Percentiles rank a stretch among this genome's conserved stretches.
Evolutionary conservation across 106 monocot genomes (phyloP).

Genomic region (Posidonia australis): DNA sequence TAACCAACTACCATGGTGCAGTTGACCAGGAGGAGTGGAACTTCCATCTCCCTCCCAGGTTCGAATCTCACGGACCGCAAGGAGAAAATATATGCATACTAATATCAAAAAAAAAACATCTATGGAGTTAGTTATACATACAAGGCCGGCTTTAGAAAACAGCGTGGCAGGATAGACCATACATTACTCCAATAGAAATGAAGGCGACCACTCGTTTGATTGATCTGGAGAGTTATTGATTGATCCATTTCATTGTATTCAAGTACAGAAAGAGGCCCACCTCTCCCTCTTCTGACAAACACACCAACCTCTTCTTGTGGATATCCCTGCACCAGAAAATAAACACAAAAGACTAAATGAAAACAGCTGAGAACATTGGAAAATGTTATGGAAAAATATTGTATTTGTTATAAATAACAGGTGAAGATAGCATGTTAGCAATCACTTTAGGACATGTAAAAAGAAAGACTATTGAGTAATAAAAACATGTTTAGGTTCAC

Average conservation of each 20-base stretch:
- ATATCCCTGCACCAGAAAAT: conserved; percentile 54
- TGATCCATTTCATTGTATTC: conserved; percentile 97
- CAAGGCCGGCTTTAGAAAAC: not conserved
- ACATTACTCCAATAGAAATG: conserved; percentile 99
- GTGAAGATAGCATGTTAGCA: too few species aligned
- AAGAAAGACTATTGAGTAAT: too few species aligned
- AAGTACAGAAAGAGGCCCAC: conserved; percentile 87
- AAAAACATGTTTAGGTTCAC: too few species aligned
- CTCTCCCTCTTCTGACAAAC: conserved; percentile 90
- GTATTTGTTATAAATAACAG: too few species aligned
- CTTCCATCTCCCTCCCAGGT: too few species aligned
- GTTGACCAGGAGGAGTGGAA: too few species aligned
- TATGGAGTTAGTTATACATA: not conserved
- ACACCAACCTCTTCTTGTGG: conserved; percentile 98
- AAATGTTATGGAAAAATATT: not conserved
- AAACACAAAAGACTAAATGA: not conserved
- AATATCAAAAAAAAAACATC: too few species aligned
- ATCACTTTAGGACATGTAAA: too few species aligned
- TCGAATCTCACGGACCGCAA: too few species aligned
- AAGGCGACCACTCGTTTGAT: conserved; percentile 92
- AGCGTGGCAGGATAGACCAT: conserved; percentile 7
- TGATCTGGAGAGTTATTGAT: conserved; percentile 72
- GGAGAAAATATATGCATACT: too few species aligned
- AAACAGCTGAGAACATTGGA: not conserved
- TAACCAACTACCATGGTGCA: too few species aligned